phyloP scores from a whole-genome alignment of 257 asterid species.

The Cinchona pubescens region DNA sequence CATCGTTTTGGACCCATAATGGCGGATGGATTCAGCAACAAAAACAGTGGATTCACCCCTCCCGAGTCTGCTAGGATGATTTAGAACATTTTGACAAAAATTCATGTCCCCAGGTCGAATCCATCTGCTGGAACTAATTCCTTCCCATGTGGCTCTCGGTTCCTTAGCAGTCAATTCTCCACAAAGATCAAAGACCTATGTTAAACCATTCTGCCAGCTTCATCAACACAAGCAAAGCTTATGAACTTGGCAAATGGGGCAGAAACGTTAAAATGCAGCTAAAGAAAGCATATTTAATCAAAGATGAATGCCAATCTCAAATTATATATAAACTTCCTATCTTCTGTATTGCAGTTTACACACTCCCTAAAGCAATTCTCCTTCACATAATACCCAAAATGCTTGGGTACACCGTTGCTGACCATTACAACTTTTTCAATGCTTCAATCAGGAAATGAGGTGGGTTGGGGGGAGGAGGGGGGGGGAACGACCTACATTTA shows the following conservation, averaged over 20 bases:
- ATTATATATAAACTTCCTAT: not conserved
- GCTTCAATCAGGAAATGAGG: slow-evolving; percentile 3
- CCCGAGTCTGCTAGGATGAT: too few species aligned
- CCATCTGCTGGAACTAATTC: not conserved
- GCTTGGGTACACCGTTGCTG: not conserved
- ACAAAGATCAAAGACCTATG: not conserved
- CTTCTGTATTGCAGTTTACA: not conserved
- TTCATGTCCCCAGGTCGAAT: not conserved
- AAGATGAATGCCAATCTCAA: not conserved
- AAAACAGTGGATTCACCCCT: too few species aligned
- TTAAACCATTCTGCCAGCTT: not conserved
- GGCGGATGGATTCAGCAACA: too few species aligned
- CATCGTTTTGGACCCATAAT: too few species aligned
- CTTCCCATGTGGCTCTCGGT: too few species aligned
- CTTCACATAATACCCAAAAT: not conserved
- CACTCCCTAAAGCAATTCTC: not conserved
- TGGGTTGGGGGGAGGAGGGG: too few species aligned
- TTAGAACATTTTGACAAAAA: not conserved
- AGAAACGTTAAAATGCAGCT: not conserved
- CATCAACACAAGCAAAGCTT: not conserved
- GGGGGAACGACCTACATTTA: slow-evolving; percentile 7
- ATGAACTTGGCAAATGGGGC: not conserved
- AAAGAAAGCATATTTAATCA: not conserved
- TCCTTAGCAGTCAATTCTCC: not conserved
- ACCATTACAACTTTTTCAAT: not conserved